phyloP scores from a whole-genome alignment of 2,329 filamentous ascomycete genomes.

The Trichoderma guizhouense region DNA sequence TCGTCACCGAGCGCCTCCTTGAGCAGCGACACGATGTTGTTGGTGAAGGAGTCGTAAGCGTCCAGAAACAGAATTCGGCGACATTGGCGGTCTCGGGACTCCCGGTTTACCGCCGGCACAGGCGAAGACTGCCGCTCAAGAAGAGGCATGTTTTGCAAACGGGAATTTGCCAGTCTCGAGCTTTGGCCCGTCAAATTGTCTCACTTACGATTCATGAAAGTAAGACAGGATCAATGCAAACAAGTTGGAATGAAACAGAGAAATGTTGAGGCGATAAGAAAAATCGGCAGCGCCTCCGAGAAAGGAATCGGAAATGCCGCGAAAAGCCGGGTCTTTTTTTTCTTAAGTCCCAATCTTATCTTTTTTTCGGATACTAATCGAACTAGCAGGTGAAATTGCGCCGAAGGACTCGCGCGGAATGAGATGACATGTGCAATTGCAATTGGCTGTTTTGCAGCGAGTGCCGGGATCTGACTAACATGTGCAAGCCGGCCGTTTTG shows the following conservation, averaged over 20 bases:
- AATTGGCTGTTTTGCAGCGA: neutral
- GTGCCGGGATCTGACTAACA: neutral
- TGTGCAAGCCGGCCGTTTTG: too few species aligned
- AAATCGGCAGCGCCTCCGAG: neutral
- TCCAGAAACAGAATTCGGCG: slow-evolving; percentile 79
- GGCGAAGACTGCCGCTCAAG: slow-evolving; percentile 7
- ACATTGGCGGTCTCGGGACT: neutral
- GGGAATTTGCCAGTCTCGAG: neutral
- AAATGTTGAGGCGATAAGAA: neutral
- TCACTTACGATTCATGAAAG: neutral
- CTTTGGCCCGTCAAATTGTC: neutral
- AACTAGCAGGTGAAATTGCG: neutral
- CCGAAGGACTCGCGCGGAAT: neutral
- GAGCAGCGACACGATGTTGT: slow-evolving; percentile 86
- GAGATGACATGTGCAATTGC: neutral
- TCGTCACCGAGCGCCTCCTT: slow-evolving; percentile 64
- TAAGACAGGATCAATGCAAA: neutral
- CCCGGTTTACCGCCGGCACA: neutral
- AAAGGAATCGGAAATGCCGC: slow-evolving; percentile 1
- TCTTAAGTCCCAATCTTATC: neutral
- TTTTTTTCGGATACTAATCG: slow-evolving; percentile 2
- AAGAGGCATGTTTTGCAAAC: slow-evolving; percentile 10
- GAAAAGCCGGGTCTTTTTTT: slow-evolving; percentile 9
- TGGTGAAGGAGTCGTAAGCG: slow-evolving; percentile 94
- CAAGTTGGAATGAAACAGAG: neutral